Conservation (phyloP, 2,329 filamentous ascomycete species). For the Salinomyces thailandicus region DNA sequence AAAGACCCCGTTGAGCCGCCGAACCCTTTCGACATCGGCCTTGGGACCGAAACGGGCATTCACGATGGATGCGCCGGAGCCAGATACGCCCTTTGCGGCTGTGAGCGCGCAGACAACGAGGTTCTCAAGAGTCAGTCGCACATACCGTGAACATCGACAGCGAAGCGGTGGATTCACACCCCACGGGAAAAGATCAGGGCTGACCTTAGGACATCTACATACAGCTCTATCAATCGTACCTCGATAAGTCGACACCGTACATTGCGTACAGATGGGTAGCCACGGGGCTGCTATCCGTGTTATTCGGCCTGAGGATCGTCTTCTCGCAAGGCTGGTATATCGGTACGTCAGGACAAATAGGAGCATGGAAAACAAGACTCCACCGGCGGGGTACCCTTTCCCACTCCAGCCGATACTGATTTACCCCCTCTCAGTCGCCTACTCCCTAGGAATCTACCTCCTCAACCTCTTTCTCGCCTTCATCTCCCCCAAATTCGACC, state of each 20-base stretch:
- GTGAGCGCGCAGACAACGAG: conserved; percentile 76
- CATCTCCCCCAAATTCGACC: conserved; percentile 96
- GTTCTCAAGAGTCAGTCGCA: conserved; percentile 53
- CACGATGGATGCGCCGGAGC: conserved; percentile 74
- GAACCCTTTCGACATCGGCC: no score
- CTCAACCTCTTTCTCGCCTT: conserved; percentile 99
- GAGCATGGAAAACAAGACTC: background rate
- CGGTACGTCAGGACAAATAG: conserved; percentile 44
- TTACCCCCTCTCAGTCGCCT: conserved; percentile 61
- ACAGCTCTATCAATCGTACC: conserved; percentile 88
- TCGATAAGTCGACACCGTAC: conserved; percentile 88
- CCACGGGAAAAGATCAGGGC: no score
- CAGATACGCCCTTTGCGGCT: conserved; percentile 85
- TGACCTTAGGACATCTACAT: no score
- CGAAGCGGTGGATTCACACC: no score
- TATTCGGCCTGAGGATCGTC: conserved; percentile 86
- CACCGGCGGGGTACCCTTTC: no score
- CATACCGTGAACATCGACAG: no score
- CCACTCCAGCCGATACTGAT: no score
- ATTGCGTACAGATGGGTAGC: conserved; percentile 82
- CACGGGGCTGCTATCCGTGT: conserved; percentile 61
- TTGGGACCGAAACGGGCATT: no score
- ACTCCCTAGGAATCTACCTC: conserved; percentile 96
- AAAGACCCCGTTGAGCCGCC: no score
- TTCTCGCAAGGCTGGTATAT: conserved; percentile 98